Base-by-base conservation (phyloP, 306 rosid genomes). In the Datisca glomerata region DNA sequence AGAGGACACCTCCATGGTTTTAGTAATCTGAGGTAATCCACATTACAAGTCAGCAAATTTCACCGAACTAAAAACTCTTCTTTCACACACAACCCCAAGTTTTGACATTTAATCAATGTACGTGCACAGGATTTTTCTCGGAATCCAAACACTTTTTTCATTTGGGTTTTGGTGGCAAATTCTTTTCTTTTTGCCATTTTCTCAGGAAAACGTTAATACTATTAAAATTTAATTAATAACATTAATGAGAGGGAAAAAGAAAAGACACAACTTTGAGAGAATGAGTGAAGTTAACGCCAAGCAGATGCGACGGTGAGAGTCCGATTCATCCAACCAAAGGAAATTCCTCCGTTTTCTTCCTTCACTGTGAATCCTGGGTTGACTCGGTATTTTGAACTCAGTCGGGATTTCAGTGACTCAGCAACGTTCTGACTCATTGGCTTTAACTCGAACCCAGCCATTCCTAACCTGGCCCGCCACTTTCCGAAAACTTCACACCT, bases 401-500 rank as follows among this genome's bases (percentile, higher is more conserved):
- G 72, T 43, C 50, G 60, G 3, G 55, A 6, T 12, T 51, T 74
- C 1, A 79, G 22, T 0, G 66, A 43, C 70, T 76, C 93, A 23
- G 81, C 67, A 3, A 83, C 41, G 46, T 3, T 61, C 40, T 51
- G 93, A 59, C 80, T 59, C 91, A 80, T 50, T 2, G 73, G 65
- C 16, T 63, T 76, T 29, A 59, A 43, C 61, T 49, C 63, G 61
- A 83, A 89, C 65, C 97, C 97, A 12, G 97, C 93, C 97, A 89
- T 89, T 2, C 81, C 69, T 83, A 84, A 59, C 5, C 97, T 81
- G 45, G 95, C 89, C 49, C 85, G 73, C 97, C 97, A 89, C 63
- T 89, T 89, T 1, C 97, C 97, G 3, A 71, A 83, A 6, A 89
- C 93, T 29, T 89, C 97, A n/a, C 89, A 79, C 3, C 97, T 53